Evolutionary conservation across 352 stramenopile species (phyloP).

Genomic region (Phytophthora pinifolia): DNA sequence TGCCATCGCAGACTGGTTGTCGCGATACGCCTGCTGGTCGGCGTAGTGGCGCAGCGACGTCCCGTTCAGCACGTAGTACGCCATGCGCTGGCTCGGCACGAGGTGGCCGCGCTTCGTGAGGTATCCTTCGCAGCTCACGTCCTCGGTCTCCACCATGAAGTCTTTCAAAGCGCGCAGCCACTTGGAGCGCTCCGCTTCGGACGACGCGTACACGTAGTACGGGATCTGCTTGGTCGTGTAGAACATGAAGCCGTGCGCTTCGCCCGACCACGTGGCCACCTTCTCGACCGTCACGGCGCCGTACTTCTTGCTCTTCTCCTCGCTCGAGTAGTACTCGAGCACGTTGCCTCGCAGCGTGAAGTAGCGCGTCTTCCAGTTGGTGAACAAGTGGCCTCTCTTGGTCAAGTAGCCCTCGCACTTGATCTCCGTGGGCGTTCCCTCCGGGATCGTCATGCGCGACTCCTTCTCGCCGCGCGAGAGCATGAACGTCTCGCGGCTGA

Average conservation of each 20-base stretch:
- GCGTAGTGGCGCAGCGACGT: constrained; percentile 80
- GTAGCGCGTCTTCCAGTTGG: constrained; percentile 91
- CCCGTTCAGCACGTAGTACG: constrained; percentile 87
- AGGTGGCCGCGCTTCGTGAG: constrained; percentile 85
- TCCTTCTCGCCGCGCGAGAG: constrained; percentile 76
- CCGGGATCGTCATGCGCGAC: constrained; percentile 52
- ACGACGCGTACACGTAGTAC: constrained; percentile 89
- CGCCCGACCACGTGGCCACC: constrained; percentile 81
- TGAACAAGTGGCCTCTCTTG: constrained; percentile 88
- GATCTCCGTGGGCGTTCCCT: constrained; percentile 59
- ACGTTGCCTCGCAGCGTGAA: constrained; percentile 84
- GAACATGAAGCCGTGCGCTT: constrained; percentile 90
- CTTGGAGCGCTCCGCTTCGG: constrained; percentile 68
- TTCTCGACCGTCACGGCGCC: constrained; percentile 87
- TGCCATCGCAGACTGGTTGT: constrained; percentile 83
- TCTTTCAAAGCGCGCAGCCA: constrained; percentile 85
- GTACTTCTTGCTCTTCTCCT: constrained; percentile 86
- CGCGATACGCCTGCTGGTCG: constrained; percentile 83
- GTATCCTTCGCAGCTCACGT: constrained; percentile 86
- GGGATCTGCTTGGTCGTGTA: constrained; percentile 89
- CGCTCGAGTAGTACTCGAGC: constrained; percentile 82
- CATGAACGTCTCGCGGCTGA: constrained; percentile 76
- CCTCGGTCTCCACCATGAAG: constrained; percentile 83
- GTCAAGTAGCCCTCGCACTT: constrained; percentile 84
- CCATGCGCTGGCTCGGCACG: constrained; percentile 83